Conservation (phyloP, 305 asterid genomes). For the Ruellia speciosa region DNA sequence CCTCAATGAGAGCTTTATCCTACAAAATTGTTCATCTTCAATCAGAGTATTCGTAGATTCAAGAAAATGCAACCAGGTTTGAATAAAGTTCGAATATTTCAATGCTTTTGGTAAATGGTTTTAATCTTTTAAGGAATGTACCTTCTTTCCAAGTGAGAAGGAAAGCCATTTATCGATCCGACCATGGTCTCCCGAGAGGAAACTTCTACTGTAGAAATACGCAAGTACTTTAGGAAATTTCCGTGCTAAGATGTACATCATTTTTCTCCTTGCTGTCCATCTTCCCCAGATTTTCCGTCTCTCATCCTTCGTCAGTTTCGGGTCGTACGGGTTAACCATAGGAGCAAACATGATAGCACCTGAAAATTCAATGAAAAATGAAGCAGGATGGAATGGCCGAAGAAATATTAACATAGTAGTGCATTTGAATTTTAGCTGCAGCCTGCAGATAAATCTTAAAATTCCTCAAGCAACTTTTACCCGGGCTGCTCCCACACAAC, state of each 20-base stretch:
- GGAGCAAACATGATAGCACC: slow-evolving; percentile 94
- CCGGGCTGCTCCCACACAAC: too few species aligned
- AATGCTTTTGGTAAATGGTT: not conserved
- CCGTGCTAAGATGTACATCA: slow-evolving; percentile 60
- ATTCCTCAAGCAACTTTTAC: too few species aligned
- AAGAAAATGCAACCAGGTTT: too few species aligned
- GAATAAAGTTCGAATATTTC: not conserved
- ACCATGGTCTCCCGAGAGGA: slow-evolving; percentile 77
- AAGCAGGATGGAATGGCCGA: too few species aligned
- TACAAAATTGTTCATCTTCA: slow-evolving; percentile 12
- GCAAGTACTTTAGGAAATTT: slow-evolving; percentile 68
- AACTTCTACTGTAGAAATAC: slow-evolving; percentile 56
- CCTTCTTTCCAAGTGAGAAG: slow-evolving; percentile 60
- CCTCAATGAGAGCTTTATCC: slow-evolving; percentile 72
- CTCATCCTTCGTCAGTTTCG: slow-evolving; percentile 66
- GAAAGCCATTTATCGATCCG: slow-evolving; percentile 57
- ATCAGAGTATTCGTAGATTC: too few species aligned
- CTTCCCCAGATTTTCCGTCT: slow-evolving; percentile 64
- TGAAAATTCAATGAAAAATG: slow-evolving; percentile 18
- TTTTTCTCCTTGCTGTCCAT: slow-evolving; percentile 56
- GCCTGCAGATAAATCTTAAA: too few species aligned
- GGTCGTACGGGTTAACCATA: slow-evolving; percentile 85
- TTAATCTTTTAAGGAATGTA: slow-evolving; percentile 27
- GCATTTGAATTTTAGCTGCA: too few species aligned
- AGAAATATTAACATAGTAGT: too few species aligned